phyloP scores from a whole-genome alignment of 2,329 filamentous ascomycete genomes.

The Pezicula neosporulosa region DNA sequence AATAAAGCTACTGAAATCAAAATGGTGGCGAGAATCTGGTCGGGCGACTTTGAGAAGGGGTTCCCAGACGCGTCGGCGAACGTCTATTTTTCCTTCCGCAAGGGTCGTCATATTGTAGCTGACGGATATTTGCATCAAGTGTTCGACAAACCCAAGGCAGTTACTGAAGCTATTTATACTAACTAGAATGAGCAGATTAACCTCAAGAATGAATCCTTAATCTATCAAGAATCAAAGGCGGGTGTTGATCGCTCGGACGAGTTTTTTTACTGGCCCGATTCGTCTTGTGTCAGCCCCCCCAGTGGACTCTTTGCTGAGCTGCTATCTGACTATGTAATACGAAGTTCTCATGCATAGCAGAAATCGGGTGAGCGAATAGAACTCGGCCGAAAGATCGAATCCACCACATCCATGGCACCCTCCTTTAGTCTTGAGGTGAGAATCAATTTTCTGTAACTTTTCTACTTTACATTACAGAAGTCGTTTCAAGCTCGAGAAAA shows the following conservation, averaged over 20 bases:
- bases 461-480: background rate
- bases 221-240: no score
- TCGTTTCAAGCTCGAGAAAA: background rate
- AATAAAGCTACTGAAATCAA: conserved; percentile 32
- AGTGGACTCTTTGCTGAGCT: no score
- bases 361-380: no score
- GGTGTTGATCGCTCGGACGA: background rate
- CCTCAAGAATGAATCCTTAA: no score
- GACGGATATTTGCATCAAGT: background rate
- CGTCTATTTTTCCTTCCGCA: background rate
- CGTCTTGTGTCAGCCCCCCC: background rate
- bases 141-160: background rate
- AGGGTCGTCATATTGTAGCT: background rate
- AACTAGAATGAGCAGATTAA: no score
- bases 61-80: background rate
- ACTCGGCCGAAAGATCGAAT: no score
- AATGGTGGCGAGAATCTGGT: conserved; percentile 35
- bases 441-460: background rate
- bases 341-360: no score
- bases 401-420: no score
- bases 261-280: background rate
- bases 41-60: conserved; percentile 22
- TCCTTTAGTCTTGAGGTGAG: background rate
- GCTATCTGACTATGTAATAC: no score
- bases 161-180: no score